phyloP scores from a whole-genome alignment of 129 eudicot genomes.

The Ambrosia trifida region DNA sequence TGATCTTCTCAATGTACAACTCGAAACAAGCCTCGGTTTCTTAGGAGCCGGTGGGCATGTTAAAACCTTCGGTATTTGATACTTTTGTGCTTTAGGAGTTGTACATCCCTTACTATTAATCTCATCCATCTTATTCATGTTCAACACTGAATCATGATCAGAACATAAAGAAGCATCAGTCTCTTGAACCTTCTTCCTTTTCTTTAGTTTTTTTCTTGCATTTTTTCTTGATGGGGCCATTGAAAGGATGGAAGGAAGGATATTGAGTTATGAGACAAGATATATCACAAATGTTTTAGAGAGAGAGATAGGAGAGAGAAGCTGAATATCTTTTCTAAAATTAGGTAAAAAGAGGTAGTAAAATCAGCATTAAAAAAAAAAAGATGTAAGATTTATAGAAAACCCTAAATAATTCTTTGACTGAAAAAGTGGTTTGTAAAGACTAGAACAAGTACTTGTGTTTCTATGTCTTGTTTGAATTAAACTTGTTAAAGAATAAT shows the following conservation, averaged over 20 bases:
- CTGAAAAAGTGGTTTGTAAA: slow-evolving; percentile 31
- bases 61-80: slow-evolving; percentile 58
- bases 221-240: slow-evolving; percentile 67
- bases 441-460: slow-evolving; percentile 19
- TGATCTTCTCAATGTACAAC: slow-evolving; percentile 45
- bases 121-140: slow-evolving; percentile 23
- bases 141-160: slow-evolving; percentile 3
- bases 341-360: slow-evolving; percentile 19
- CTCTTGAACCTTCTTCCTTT: slow-evolving; percentile 26
- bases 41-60: slow-evolving; percentile 93
- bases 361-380: slow-evolving; percentile 25
- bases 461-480: slow-evolving; percentile 11
- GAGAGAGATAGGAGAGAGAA: slow-evolving; percentile 4
- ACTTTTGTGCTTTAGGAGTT: slow-evolving; percentile 78
- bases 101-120: slow-evolving; percentile 45
- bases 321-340: slow-evolving; percentile 23
- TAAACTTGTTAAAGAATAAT: slow-evolving; percentile 16
- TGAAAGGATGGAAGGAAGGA: not conserved
- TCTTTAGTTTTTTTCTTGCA: slow-evolving; percentile 35
- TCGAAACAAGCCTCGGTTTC: slow-evolving; percentile 42
- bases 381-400: slow-evolving; percentile 6
- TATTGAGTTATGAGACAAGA: not conserved
- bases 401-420: slow-evolving; percentile 31
- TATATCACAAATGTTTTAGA: not conserved
- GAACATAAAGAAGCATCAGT: not conserved